These are phyloP conservation scores for Geosmithia flava DNA, from an alignment of 2,329 filamentous ascomycete genomes.

Conservation along the genomic window DNA sequence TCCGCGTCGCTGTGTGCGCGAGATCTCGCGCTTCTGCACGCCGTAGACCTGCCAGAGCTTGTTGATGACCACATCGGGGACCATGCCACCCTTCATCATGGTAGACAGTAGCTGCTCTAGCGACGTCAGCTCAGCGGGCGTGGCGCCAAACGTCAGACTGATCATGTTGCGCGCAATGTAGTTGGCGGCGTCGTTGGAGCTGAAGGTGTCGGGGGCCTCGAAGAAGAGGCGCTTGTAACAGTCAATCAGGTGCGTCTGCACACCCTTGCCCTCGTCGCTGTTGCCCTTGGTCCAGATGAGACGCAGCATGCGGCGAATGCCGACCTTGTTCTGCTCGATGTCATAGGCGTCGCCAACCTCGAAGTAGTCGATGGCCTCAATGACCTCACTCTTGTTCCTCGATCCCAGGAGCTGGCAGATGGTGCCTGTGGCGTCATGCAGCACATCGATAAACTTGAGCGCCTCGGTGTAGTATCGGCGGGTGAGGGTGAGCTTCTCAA, in stretches of 20 bases:
- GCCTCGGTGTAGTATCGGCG: conserved; percentile 90
- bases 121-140: conserved; percentile 87
- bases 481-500: conserved; percentile 78
- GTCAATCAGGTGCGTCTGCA: conserved; percentile 92
- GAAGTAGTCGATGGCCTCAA: conserved; percentile 98
- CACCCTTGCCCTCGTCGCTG: conserved; percentile 96
- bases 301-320: conserved; percentile 89
- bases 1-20: conserved; percentile 76
- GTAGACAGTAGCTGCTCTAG: conserved; percentile 89
- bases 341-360: conserved; percentile 93
- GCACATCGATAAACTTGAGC: conserved; percentile 81
- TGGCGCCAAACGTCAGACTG: conserved; percentile 90
- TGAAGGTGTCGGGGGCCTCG: conserved; percentile 82
- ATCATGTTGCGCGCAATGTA: conserved; percentile 99
- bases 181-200: conserved; percentile 79
- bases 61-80: conserved; percentile 73
- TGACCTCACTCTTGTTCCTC: conserved; percentile 95
- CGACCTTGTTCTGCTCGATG: conserved; percentile 81
- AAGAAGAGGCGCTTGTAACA: conserved; percentile 96
- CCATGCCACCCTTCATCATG: conserved; percentile 90
- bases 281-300: conserved; percentile 99
- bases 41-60: conserved; percentile 98
- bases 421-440: conserved; percentile 69
- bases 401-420: conserved; percentile 84
- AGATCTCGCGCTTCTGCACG: conserved; percentile 86